Base-by-base conservation (phyloP, 2,329 filamentous ascomycete genomes). In the Apiospora hydei region DNA sequence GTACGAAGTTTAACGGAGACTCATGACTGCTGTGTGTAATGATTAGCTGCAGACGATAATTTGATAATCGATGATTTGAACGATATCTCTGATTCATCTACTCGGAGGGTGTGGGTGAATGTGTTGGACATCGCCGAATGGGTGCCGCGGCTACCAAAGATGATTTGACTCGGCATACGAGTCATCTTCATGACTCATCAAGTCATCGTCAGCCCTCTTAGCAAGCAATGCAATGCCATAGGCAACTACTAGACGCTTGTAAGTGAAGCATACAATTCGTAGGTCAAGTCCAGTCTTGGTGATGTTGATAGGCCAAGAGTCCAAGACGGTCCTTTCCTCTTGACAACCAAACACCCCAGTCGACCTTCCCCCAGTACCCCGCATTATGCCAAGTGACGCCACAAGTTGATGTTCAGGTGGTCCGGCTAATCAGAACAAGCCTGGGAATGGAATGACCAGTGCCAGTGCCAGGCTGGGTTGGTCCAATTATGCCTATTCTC, bases 341-440 rank as follows among this genome's bases (percentile, higher is more conserved):
- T 51, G 30, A 64, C 18, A 34, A 16, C 30, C 53, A 16, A 30
- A 64, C 18, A 34, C 30, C 30, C 53, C 30, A 64, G 57, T n/a
- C 34, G 14, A 41, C 34, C 26, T n/a, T n/a, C 10, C 57, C 57
- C 18, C 18, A 64, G 57, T 64, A 64, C 57, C 57, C 57, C 57
- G 57, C 57, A 64, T 64, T 64, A 64, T 64, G 57, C 57, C 57
- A 64, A 64, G 57, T 8, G 53, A 61, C 57, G 57, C 57, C 57
- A 64, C 34, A 18, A 64, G 7, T 64, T 14, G 57, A 64, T 64
- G 57, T 41, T 64, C 34, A 41, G 57, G 57, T 41, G 34, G 57
- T 64, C 11, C 18, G 57, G 13, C 57, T 64, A 64, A 41, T 64
- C 57, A 64, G 34, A 64, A n/a, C 6, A 64, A n/a, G 57, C 57